phyloP scores from a whole-genome alignment of 768 basidiomycete genomes.

The Boletus rubescentipes region DNA sequence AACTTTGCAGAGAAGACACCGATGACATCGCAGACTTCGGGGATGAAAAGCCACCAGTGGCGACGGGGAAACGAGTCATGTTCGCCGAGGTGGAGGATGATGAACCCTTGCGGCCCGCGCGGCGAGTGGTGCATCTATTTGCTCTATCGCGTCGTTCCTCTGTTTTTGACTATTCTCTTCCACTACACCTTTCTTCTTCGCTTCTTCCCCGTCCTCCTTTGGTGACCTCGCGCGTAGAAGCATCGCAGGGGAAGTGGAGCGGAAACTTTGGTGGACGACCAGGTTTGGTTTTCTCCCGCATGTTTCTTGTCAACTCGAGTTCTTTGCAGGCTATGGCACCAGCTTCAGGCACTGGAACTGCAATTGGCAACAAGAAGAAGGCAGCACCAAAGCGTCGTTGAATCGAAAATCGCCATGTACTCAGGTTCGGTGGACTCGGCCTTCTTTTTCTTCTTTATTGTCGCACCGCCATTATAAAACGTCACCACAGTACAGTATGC shows the following conservation, averaged over 20 bases:
- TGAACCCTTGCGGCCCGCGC: conserved; percentile 25
- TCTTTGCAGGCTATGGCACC: conserved; percentile 3
- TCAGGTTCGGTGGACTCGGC: not conserved
- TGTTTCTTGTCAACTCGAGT: conserved; percentile 1
- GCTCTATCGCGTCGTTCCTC: not conserved
- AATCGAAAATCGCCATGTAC: not conserved
- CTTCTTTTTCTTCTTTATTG: not conserved
- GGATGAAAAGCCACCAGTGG: conserved; percentile 16
- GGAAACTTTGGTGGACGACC: conserved; percentile 17
- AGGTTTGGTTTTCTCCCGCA: conserved; percentile 19
- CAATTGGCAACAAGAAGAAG: conserved; percentile 21
- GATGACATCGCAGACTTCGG: conserved; percentile 28
- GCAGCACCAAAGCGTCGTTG: conserved; percentile 24
- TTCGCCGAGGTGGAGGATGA: conserved; percentile 21
- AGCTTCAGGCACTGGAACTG: not conserved
- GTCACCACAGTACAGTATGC: not conserved
- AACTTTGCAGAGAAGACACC: conserved; percentile 26
- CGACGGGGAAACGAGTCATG: conserved; percentile 25
- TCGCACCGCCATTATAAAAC: not conserved
- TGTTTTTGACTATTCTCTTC: not conserved
- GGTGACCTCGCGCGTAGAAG: conserved; percentile 18
- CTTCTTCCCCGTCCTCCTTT: not conserved
- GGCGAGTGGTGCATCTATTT: conserved; percentile 24
- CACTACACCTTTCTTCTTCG: not conserved
- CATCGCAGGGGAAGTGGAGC: conserved; percentile 16